Conservation (phyloP, 164 flowering plant genomes). For the Vitis rupestris region DNA sequence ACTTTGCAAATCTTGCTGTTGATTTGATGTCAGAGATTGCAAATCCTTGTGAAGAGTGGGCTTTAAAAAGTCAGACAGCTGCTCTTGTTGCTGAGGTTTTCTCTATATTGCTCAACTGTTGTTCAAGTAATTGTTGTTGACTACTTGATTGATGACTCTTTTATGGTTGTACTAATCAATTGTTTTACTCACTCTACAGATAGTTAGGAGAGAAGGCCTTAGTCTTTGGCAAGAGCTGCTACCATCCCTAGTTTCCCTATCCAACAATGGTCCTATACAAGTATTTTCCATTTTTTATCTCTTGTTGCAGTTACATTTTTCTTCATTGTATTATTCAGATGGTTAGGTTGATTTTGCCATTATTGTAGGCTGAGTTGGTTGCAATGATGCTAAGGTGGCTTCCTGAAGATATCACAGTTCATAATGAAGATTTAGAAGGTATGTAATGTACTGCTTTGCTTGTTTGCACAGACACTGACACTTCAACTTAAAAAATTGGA, state of each 20-base stretch:
- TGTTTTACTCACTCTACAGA: slow-evolving; percentile 39
- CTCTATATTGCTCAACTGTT: slow-evolving; percentile 2
- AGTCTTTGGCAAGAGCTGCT: slow-evolving; percentile 73
- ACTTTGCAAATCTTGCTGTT: slow-evolving; percentile 71
- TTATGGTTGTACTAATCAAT: slow-evolving; percentile 2
- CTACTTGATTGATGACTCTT: background rate
- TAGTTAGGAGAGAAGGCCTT: slow-evolving; percentile 86
- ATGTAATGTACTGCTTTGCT: slow-evolving; percentile 5
- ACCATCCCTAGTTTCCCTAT: slow-evolving; percentile 67
- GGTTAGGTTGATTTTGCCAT: background rate
- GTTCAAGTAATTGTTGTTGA: background rate
- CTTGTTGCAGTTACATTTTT: background rate
- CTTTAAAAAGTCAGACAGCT: slow-evolving; percentile 94
- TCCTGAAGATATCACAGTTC: slow-evolving; percentile 99
- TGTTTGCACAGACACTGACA: background rate
- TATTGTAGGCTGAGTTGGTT: slow-evolving; percentile 87
- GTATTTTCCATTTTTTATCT: slow-evolving; percentile 29
- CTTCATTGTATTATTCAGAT: background rate
- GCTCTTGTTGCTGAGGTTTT: slow-evolving; percentile 96
- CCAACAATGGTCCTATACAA: slow-evolving; percentile 74
- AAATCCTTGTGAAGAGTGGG: slow-evolving; percentile 84
- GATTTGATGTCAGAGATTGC: slow-evolving; percentile 79
- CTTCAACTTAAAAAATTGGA: too few relatives aligned
- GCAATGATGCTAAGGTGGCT: slow-evolving; percentile 96
- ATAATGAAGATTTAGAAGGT: slow-evolving; percentile 99